These are phyloP conservation scores for Colletotrichum sp. DNA, from an alignment of 2,329 filamentous ascomycete species.

Conservation along the genomic window DNA sequence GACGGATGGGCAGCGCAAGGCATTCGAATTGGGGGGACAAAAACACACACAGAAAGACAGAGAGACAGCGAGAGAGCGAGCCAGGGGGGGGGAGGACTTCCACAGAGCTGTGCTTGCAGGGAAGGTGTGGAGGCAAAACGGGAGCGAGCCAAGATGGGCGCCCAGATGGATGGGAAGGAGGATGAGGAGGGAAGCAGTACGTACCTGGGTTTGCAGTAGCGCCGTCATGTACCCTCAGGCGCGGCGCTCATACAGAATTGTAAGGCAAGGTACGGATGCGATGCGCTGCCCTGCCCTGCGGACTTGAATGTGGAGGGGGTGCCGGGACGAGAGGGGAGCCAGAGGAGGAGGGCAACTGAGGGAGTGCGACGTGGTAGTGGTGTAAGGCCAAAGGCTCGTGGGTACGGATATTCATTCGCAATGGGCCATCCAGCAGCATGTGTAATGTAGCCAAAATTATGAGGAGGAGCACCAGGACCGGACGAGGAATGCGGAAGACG, in stretches of 20 bases:
- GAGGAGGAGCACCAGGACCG: background rate
- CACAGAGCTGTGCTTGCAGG: conserved; percentile 5
- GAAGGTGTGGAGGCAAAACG: conserved; percentile 17
- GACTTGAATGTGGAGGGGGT: background rate
- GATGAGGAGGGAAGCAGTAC: background rate
- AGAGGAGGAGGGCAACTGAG: background rate
- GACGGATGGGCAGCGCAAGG: background rate
- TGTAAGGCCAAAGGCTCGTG: conserved; percentile 1
- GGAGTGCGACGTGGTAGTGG: background rate
- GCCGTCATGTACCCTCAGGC: background rate
- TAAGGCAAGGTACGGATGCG: background rate
- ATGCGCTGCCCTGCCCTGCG: background rate
- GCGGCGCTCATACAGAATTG: background rate
- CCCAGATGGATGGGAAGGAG: conserved; percentile 13
- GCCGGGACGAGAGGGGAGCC: background rate
- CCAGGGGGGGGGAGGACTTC: background rate
- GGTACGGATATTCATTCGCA: background rate
- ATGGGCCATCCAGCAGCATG: background rate
- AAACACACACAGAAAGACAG: background rate
- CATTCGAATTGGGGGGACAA: background rate
- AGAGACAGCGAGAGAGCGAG: background rate
- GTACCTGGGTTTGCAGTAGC: background rate
- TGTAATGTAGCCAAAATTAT: background rate
- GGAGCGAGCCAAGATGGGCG: conserved; percentile 19
- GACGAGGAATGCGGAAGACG: background rate